Evolutionary conservation across 164 flowering plant species (phyloP).

Genomic region (Litsea cubeba): DNA sequence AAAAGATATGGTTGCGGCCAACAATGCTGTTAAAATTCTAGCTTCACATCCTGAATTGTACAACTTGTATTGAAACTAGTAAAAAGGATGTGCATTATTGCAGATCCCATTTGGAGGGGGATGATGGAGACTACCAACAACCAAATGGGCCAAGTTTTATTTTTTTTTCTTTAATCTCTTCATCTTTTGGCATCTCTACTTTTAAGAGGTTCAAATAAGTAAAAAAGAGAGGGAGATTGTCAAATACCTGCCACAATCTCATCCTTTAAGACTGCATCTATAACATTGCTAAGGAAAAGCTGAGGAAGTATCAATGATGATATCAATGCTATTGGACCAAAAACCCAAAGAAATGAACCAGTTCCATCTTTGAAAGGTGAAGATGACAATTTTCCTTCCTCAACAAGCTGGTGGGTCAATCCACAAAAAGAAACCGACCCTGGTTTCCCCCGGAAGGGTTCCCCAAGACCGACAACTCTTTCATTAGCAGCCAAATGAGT

Average conservation of each 20-base stretch:
- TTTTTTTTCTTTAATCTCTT: too few species aligned
- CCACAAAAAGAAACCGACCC: conserved; percentile 81
- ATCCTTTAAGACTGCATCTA: conserved; percentile 40
- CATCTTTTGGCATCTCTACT: too few species aligned
- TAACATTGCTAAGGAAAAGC: conserved; percentile 37
- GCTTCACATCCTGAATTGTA: too few species aligned
- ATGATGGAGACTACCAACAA: too few species aligned
- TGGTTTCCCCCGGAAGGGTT: conserved; percentile 69
- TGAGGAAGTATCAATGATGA: conserved; percentile 65
- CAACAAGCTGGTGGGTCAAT: conserved; percentile 58
- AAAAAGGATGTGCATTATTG: too few species aligned
- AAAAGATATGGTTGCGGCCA: too few species aligned
- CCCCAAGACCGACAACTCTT: conserved; percentile 14
- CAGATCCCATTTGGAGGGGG: too few species aligned
- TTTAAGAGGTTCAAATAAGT: background rate
- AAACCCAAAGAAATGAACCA: conserved; percentile 61
- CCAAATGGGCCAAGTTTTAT: too few species aligned
- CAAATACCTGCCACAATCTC: conserved; percentile 53
- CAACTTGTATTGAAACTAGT: too few species aligned
- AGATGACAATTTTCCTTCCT: conserved; percentile 56
- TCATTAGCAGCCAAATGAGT: background rate
- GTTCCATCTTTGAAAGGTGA: conserved; percentile 58
- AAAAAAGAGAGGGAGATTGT: background rate
- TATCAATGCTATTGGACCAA: conserved; percentile 66
- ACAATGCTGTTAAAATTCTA: too few species aligned